Evolutionary conservation across 148 eudicot species (phyloP).

Genomic region (Chenopodium suecicum): DNA sequence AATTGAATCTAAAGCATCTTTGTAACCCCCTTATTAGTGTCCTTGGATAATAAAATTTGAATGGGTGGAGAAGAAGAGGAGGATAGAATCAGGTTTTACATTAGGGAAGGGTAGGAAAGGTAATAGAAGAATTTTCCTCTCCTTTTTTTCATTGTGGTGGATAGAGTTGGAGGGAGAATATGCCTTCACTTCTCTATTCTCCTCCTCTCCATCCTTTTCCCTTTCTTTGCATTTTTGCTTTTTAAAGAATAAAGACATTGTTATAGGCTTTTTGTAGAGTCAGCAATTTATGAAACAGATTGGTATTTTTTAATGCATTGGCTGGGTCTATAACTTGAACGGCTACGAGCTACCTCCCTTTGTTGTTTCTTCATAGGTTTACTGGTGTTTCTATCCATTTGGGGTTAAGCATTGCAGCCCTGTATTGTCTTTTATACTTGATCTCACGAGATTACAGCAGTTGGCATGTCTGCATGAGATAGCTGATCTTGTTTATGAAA

Average conservation of each 20-base stretch:
- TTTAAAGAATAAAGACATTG: background rate
- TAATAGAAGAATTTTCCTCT: background rate
- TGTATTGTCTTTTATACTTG: background rate
- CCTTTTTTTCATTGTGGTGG: background rate
- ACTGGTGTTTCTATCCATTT: background rate
- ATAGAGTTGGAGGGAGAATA: background rate
- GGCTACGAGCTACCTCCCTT: background rate
- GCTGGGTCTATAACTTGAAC: background rate
- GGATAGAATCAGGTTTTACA: too few relatives aligned
- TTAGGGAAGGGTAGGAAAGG: background rate
- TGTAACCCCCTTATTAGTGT: background rate
- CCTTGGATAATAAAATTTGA: background rate
- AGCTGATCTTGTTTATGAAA: too few relatives aligned
- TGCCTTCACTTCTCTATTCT: background rate
- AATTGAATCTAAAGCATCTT: background rate
- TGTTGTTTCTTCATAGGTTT: background rate
- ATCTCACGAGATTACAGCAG: background rate
- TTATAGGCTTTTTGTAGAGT: background rate
- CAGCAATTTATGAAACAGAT: background rate
- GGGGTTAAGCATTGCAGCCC: background rate
- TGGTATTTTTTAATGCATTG: background rate
- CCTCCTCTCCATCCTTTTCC: background rate
- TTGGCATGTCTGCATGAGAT: background rate
- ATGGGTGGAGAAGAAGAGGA: background rate
- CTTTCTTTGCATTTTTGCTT: background rate